Base-by-base conservation (phyloP, 2,329 filamentous ascomycete genomes). In the Botrytis sinoallii region DNA sequence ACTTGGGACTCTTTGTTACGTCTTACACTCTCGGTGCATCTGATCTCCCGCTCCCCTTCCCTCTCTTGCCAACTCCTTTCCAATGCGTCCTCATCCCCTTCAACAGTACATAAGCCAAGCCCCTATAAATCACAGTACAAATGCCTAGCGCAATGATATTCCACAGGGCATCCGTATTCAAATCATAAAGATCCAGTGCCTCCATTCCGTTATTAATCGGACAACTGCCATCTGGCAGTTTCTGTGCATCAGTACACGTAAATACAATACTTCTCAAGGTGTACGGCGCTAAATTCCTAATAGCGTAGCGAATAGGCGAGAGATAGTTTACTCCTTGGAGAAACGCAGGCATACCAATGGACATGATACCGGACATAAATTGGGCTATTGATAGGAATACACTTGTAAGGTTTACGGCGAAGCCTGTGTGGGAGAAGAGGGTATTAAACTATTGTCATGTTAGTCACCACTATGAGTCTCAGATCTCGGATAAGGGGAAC, bases 371-470 rank as follows among this genome's bases (percentile, higher is more conserved):
- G 0, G 88, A 88, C 86, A 94, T 92, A 79, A 90, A 87, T 77
- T 91, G 91, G 0, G 91, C 90, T 12, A 95, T 87, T 0, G 89
- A 90, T 5, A 95, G 84, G 29, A 94, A 85, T 60, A 93, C 86
- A 0, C 88, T 90, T 76, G 91, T 93, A 73, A 93, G 82, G 77
- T 93, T 93, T 74, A 94, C 88, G 0, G 92, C 91, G 80, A 94
- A 94, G 2, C 92, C 92, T 0, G 91, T 92, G 79, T 94, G 92
- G 12, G 84, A 83, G 80, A 94, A 92, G 14, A 94, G 83, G 0
- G 92, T 94, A 83, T 93, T 93, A 84, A 94, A 94, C 83, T 81
- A 32, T 29, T n/a, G 22, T 73, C 42, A 8, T 64, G 32, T 71
- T 69, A 70, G 59, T 42, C 22, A 8, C 61, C 29, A 29, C 12